Percentiles rank a stretch among this genome's conserved stretches.
Conservation (phyloP, 768 basidiomycete genomes). For the Naganishia vishniacii region DNA sequence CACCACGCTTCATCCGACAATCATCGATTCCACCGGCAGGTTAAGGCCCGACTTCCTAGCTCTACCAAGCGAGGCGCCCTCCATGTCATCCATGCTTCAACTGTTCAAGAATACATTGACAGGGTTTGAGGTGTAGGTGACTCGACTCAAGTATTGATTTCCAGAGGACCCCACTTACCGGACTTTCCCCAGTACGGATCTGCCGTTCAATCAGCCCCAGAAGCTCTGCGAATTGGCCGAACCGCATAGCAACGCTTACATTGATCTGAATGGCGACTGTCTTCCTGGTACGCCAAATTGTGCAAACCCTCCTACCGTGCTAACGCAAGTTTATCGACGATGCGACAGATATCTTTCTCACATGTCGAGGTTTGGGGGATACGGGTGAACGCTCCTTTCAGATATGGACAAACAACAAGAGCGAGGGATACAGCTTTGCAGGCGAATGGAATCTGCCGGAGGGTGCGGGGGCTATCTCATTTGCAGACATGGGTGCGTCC, state of each 20-base stretch:
- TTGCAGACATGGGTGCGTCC: conserved; percentile 77
- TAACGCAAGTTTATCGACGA: too few relatives aligned
- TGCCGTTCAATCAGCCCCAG: conserved; percentile 57
- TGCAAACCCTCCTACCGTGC: too few relatives aligned
- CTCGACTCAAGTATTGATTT: too few relatives aligned
- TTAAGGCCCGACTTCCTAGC: conserved; percentile 85
- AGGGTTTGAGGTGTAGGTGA: conserved; percentile 62
- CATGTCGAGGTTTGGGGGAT: conserved; percentile 57
- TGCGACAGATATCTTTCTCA: conserved; percentile 85
- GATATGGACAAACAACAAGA: conserved; percentile 86
- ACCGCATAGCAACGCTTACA: conserved; percentile 89
- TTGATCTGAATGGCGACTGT: conserved; percentile 94
- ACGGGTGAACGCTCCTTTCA: conserved; percentile 65
- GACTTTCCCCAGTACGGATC: not conserved
- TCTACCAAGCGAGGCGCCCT: conserved; percentile 46
- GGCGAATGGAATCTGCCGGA: conserved; percentile 65
- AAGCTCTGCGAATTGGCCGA: conserved; percentile 65
- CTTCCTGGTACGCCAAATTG: conserved; percentile 70
- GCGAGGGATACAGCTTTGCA: conserved; percentile 65
- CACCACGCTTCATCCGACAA: not conserved
- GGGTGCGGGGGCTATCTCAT: conserved; percentile 72
- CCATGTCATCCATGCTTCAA: conserved; percentile 49
- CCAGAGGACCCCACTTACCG: too few relatives aligned
- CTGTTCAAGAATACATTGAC: conserved; percentile 81
- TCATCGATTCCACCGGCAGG: conserved; percentile 75